A percentile compares a stretch with the other conserved stretches of the same genome.
Evolutionary conservation across 805 yeast species (phyloP).

Genomic region (Starmerella geochares): DNA sequence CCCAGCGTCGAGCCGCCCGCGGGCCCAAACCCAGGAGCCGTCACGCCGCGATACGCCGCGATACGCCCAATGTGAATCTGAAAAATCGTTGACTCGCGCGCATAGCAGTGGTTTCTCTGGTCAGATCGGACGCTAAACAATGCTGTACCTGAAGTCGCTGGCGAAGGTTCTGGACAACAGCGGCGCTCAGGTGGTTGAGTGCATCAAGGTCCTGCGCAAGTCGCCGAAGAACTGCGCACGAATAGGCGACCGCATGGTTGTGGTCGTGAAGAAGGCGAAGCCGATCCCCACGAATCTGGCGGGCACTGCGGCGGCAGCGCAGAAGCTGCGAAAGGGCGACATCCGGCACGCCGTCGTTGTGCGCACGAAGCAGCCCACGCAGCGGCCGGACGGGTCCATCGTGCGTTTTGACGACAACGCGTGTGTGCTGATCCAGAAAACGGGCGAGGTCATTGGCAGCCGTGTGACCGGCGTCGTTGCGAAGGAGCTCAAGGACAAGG

Average conservation of each 20-base stretch:
- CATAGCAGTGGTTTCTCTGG: neutral
- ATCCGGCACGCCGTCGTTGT: constrained; percentile 92
- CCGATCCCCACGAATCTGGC: constrained; percentile 62
- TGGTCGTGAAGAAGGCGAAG: constrained; percentile 84
- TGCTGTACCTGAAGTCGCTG: constrained; percentile 84
- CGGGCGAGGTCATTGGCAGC: constrained; percentile 88
- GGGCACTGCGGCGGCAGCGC: constrained; percentile 53
- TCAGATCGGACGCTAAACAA: constrained; percentile 28
- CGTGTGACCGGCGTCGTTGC: constrained; percentile 87
- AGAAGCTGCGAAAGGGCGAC: constrained; percentile 85
- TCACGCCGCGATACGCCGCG: no score
- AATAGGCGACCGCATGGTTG: constrained; percentile 87
- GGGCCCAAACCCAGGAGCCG: no score
- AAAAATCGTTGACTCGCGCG: neutral
- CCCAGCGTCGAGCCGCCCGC: no score
- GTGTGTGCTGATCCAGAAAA: constrained; percentile 82
- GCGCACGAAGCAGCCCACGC: constrained; percentile 71
- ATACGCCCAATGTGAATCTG: constrained; percentile 1
- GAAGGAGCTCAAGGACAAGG: constrained; percentile 72
- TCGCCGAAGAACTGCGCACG: constrained; percentile 72
- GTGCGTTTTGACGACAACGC: constrained; percentile 93
- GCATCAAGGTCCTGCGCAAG: constrained; percentile 88
- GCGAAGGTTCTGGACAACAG: constrained; percentile 89
- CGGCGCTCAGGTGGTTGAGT: constrained; percentile 89
- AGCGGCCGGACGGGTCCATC: constrained; percentile 77